Base-by-base conservation (phyloP, 805 yeast genomes). In the Isabelozyma heimii region DNA sequence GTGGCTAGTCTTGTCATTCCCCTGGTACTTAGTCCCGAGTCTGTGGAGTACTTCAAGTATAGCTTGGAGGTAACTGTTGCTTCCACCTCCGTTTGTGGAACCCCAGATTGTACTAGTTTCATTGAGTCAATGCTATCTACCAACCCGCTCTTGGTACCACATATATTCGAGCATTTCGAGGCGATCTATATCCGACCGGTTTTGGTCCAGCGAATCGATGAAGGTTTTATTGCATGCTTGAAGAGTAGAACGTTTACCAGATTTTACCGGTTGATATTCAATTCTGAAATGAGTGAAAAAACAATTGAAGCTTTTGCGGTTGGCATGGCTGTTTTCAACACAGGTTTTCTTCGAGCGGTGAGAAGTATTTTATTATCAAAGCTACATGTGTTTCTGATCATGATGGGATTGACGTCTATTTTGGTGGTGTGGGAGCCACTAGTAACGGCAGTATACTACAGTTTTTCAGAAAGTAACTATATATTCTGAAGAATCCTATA, bases 111-210 rank as follows among this genome's bases (percentile, higher is more conserved):
- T n/a, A 6, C 14, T 10, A 26, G 4, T 16, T 26, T 20, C 27
- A 10, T 17, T 13, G 10, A 20, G 10, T 12, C 27, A 16, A 40
- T 13, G 12, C 16, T 26, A 12, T 15, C 43, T 40, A 8, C 27
- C 6, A 35, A 28, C 50, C 51, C 15, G 16, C 33, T 6, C 33
- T 45, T 44, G 52, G 49, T n/a, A 14, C 45, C 42, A 40, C 56
- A 57, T 8, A 15, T 24, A 8, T 59, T 59, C 43, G 41, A 46
- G 30, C 13, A 50, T n/a, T 54, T 47, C 42, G 61, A 59, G 4
- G 42, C 57, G 13, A 48, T 59, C 13, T 59, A 60, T 37, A 48
- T 59, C 8, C 51, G 62, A 6, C 60, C 55, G 37, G 27, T 37
- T 43, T 16, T 33, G 9, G 43, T 51, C 37, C 48, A 53, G 28